Base-by-base conservation (phyloP, 495 filamentous ascomycete genomes). In the Lasiosphaeria miniovina region DNA sequence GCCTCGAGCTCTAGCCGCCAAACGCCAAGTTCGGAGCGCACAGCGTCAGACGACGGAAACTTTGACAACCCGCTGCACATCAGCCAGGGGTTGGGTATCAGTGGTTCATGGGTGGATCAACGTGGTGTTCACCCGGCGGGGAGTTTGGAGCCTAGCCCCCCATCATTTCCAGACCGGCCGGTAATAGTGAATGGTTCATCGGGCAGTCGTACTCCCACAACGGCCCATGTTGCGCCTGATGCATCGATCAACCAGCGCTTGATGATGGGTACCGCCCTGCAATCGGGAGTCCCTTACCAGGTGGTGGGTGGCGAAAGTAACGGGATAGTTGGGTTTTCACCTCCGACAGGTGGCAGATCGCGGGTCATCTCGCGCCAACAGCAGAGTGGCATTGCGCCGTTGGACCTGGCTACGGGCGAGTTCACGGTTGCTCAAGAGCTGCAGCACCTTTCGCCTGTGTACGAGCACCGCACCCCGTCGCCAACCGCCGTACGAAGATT, bases 391-490 rank as follows among this genome's bases (percentile, higher is more conserved):
- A 75, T 81, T 58, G 77, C 77, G 15, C 75, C 78, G 14, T 63
- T 81, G 12, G 78, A 81, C 48, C 69, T 80, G 11, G 77, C 77
- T 6, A 76, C 73, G 2, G 66, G 68, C 8, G 71, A 74, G 17
- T 70, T 63, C 36, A 40, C 60, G 34, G 63, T 70, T 32, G 55
- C 62, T 32, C 71, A 65, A 10, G 77, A 79, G n/a, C 58, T 73
- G 38, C 70, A 73, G 33, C 76, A 82, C 53, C 73, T 84, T 4
- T 84, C 82, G 14, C 82, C 82, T 1, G 82, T 84, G 0, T 82
- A 82, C 52, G 82, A 84, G 65, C 68, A 77, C 17, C 74, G 77
- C 24, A 79, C 80, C 3, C 80, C 81, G 4, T 81, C 82, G 1
- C 80, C 80, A 4, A 79, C 67, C 15, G 69, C 70, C 6, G 60